These are phyloP conservation scores for Fusarium armeniacum DNA, from an alignment of 2,329 filamentous ascomycete species.

Conservation along the genomic window DNA sequence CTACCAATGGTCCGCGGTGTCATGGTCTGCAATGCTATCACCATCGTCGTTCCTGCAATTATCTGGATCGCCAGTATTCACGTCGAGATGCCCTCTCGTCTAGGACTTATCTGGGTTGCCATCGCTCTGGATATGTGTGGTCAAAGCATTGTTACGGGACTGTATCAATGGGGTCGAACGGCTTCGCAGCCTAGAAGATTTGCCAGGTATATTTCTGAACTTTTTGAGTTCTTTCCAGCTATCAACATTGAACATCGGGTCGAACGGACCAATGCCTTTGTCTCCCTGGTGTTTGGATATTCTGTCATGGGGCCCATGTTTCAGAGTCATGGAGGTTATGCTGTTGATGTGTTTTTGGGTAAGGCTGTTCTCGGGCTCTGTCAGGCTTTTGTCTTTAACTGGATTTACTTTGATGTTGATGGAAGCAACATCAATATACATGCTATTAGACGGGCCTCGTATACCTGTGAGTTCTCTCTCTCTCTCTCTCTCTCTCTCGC, in stretches of 20 bases:
- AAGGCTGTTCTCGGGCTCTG: constrained; percentile 72
- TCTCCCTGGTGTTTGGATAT: constrained; percentile 75
- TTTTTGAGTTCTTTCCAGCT: constrained; percentile 72
- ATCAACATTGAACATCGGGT: constrained; percentile 76
- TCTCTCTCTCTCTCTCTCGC: background rate
- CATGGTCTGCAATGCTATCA: constrained; percentile 64
- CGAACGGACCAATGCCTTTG: constrained; percentile 74
- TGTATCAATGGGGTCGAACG: constrained; percentile 53
- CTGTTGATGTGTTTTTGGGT: constrained; percentile 70
- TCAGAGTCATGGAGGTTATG: constrained; percentile 62
- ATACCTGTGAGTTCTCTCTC: constrained; percentile 54
- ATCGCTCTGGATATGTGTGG: constrained; percentile 68
- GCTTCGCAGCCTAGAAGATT: constrained; percentile 39
- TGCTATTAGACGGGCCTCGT: constrained; percentile 69
- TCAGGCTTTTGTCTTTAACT: constrained; percentile 72
- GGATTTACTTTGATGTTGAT: constrained; percentile 76
- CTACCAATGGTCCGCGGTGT: constrained; percentile 70
- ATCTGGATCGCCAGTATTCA: constrained; percentile 74
- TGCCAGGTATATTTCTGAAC: constrained; percentile 50
- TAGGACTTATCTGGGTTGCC: constrained; percentile 69
- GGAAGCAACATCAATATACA: constrained; percentile 68
- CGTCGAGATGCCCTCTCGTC: constrained; percentile 66
- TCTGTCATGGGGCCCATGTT: constrained; percentile 73
- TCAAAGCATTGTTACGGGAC: constrained; percentile 58
- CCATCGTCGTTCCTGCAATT: constrained; percentile 62